Evolutionary conservation across 1,284 basidiomycete genomes (phyloP), one percentile per base, ranked within the genome.

Genomic region (Laetiporus sulphureus): DNA sequence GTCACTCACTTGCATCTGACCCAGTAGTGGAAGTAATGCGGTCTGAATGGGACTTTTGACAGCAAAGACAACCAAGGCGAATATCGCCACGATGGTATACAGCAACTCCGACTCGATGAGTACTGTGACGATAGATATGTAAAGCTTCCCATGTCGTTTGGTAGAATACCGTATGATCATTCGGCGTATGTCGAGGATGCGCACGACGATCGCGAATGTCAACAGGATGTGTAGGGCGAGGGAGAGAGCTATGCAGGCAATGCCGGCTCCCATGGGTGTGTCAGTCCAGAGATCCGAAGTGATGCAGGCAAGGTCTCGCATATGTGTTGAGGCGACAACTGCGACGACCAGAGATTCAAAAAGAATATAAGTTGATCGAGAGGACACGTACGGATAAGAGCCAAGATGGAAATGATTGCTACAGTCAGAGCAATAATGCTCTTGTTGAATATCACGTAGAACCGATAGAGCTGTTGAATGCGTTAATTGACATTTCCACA

Each of bases 1-100:
- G 13, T 27, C 8, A 8, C 30, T 49, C 38, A 65, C 66, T 53
- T 66, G 65, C 19, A 65, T 42, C 44, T 67, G 65, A 1, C 63
- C 63, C 4, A 67, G 51, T 29, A 62, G 44, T 0, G 66, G 65
- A 1, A 67, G 50, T 10, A 67, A 47, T 4, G 57, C 55, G 33
- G 60, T 61, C 42, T 63, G 63, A 13, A 61, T 25, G 0, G 59
- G 55, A 38, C 56, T 62, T 23, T 49, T 47, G 10, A 54, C 25
- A 0, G 56, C 63, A 21, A 59, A 59, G 4, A 53, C 45, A 21
- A 65, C 48, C 20, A 67, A 54, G 29, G 58, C 54, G 4, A 62
- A 30, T n/a, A 65, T 36, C 0, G 57, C 54, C 2, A 59, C 51
- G 12, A 53, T 40, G 2, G 58, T 57, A 46, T 62, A 61, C 4